A percentile compares a stretch with the other conserved stretches of the same genome.
Conservation (phyloP, 345 rosid species). For the Gossypium sturtianum region DNA sequence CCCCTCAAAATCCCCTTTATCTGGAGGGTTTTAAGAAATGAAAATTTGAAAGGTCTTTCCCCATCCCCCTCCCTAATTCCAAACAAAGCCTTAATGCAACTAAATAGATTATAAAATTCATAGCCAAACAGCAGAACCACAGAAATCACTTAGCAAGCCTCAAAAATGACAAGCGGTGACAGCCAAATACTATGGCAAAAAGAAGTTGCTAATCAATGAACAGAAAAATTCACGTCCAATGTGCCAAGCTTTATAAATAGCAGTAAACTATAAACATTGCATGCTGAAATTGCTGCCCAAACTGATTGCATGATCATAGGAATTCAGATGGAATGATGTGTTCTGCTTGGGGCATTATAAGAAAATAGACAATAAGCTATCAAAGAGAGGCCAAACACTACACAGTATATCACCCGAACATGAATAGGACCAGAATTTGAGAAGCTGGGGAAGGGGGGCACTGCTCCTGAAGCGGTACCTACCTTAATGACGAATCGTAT, state of each 20-base stretch:
- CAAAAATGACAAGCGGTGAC: neutral
- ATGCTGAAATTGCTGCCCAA: neutral
- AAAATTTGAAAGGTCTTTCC: neutral
- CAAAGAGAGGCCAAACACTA: neutral
- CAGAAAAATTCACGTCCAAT: neutral
- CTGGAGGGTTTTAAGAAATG: neutral
- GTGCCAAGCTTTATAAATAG: neutral
- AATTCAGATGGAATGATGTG: neutral
- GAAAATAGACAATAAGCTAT: neutral
- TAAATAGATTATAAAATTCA: neutral
- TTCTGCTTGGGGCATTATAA: neutral
- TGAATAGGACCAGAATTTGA: neutral
- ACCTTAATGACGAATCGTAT: neutral
- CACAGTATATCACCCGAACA: neutral
- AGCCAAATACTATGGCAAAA: neutral
- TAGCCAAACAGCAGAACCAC: neutral
- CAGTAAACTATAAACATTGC: slow-evolving; percentile 2
- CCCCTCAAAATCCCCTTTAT: neutral
- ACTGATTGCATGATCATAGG: neutral
- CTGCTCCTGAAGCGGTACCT: neutral
- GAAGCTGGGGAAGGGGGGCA: neutral
- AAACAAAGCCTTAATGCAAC: neutral
- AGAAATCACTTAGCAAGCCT: slow-evolving; percentile 3
- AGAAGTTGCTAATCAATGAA: neutral
- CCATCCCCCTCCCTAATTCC: neutral